A percentile compares a stretch with the other conserved stretches of the same genome.
phyloP scores from a whole-genome alignment of 2,329 filamentous ascomycete species.

The Verticillium tricorpus region DNA sequence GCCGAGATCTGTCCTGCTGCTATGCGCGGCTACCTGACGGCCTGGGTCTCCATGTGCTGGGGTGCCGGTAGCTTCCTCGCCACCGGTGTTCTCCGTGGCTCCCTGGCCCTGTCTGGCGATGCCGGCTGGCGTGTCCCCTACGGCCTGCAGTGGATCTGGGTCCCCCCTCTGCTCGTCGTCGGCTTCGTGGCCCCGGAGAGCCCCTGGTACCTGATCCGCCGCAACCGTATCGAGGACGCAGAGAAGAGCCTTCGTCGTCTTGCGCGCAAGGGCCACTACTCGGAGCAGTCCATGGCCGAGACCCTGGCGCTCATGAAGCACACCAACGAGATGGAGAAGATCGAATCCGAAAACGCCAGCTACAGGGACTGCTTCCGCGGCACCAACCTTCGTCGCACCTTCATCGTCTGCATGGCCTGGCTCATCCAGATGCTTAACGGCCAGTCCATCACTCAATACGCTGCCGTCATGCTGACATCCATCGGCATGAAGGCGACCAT shows the following conservation, averaged over 20 bases:
- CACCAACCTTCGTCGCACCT: slow-evolving; percentile 26
- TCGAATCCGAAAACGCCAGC: slow-evolving; percentile 20
- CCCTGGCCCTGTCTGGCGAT: slow-evolving; percentile 13
- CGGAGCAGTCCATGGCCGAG: slow-evolving; percentile 31
- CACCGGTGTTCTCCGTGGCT: slow-evolving; percentile 26
- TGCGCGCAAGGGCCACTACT: slow-evolving; percentile 24
- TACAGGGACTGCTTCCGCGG: slow-evolving; percentile 35
- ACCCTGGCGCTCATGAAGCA: slow-evolving; percentile 34
- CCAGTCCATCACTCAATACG: slow-evolving; percentile 48
- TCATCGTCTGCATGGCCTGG: slow-evolving; percentile 23
- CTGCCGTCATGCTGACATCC: slow-evolving; percentile 46
- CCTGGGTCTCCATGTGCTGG: slow-evolving; percentile 35
- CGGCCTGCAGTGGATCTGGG: slow-evolving; percentile 47
- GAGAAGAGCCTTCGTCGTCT: slow-evolving; percentile 30
- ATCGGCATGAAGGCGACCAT: slow-evolving; percentile 38
- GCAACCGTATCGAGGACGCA: slow-evolving; percentile 34
- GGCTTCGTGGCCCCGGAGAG: slow-evolving; percentile 43
- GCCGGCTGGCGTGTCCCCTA: slow-evolving; percentile 22
- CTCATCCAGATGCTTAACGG: slow-evolving; percentile 20
- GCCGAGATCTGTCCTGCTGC: slow-evolving; percentile 30
- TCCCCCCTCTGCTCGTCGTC: slow-evolving; percentile 36
- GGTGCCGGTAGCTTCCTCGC: slow-evolving; percentile 31
- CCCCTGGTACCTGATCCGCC: slow-evolving; percentile 46
- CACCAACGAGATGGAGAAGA: slow-evolving; percentile 31
- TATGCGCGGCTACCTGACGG: slow-evolving; percentile 34